phyloP scores from a whole-genome alignment of 2,329 filamentous ascomycete species.

The Neopestalotiopsis clavispora region DNA sequence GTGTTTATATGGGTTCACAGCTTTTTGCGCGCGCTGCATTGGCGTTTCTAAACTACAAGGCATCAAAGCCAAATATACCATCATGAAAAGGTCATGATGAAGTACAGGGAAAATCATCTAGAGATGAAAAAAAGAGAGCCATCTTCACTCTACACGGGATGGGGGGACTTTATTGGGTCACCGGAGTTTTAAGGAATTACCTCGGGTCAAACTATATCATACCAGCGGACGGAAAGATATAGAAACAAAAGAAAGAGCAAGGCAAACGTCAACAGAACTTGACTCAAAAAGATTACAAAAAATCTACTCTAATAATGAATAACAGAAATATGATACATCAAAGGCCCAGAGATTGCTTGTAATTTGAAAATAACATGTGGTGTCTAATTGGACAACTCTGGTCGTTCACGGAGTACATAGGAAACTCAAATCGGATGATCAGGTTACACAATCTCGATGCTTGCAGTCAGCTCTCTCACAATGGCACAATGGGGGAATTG shows the following conservation, averaged over 20 bases:
- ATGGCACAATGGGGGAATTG: background rate
- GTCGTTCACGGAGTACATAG: too few species aligned
- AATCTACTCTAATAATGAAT: background rate
- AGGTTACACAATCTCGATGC: constrained; percentile 1
- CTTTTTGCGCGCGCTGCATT: background rate
- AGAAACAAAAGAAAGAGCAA: background rate
- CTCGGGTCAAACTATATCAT: background rate
- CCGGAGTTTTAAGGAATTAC: background rate
- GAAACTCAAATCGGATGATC: background rate
- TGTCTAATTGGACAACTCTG: too few species aligned
- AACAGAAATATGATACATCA: too few species aligned
- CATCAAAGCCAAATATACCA: too few species aligned
- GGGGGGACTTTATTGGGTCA: background rate
- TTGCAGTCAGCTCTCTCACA: background rate
- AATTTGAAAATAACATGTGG: too few species aligned
- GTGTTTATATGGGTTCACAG: background rate
- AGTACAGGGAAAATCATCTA: background rate
- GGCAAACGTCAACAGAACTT: background rate
- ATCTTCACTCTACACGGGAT: background rate
- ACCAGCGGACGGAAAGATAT: background rate
- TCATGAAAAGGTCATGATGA: too few species aligned
- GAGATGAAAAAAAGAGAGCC: background rate
- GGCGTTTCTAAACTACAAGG: background rate
- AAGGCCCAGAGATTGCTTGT: too few species aligned
- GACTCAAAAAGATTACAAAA: background rate